A percentile compares a stretch with the other conserved stretches of the same genome.
phyloP scores from a whole-genome alignment of 192 early-diverging fungal species.

The Coemansia sp. region DNA sequence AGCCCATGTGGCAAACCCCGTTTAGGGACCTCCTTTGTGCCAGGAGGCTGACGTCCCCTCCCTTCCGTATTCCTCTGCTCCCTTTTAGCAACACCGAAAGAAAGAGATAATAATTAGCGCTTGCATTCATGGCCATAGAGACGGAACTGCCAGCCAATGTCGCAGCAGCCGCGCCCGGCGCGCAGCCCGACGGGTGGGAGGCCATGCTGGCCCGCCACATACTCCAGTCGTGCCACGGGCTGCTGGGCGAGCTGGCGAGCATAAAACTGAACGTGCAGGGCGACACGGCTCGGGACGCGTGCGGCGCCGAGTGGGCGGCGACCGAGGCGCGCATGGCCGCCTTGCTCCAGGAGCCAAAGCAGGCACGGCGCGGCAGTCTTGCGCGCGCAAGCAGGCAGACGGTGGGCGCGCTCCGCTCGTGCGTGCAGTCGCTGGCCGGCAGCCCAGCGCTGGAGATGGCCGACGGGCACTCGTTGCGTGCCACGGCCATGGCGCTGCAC shows the following conservation, averaged over 20 bases:
- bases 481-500: slow-evolving; percentile 15
- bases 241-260: slow-evolving; percentile 28
- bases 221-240: slow-evolving; percentile 32
- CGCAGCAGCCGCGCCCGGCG: too few relatives aligned
- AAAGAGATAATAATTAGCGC: too few relatives aligned
- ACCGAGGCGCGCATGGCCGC: slow-evolving; percentile 13
- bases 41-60: too few relatives aligned
- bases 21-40: too few relatives aligned
- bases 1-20: too few relatives aligned
- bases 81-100: too few relatives aligned
- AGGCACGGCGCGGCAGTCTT: slow-evolving; percentile 3
- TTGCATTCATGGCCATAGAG: slow-evolving; percentile 4
- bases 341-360: too few relatives aligned
- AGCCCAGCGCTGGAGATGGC: slow-evolving; percentile 5
- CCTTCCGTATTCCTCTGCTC: too few relatives aligned
- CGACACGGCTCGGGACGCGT: slow-evolving; percentile 5
- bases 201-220: slow-evolving; percentile 21
- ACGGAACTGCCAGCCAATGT: not conserved
- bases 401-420: slow-evolving; percentile 25
- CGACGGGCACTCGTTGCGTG: slow-evolving; percentile 5
- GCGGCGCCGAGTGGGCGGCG: slow-evolving; percentile 19
- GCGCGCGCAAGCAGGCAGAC: slow-evolving; percentile 26
- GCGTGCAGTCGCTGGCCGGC: slow-evolving; percentile 16
- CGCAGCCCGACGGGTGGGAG: slow-evolving; percentile 12
- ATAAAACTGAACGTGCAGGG: slow-evolving; percentile 13